phyloP scores from a whole-genome alignment of 2,329 filamentous ascomycete genomes.

The Colletotrichum australisinense region DNA sequence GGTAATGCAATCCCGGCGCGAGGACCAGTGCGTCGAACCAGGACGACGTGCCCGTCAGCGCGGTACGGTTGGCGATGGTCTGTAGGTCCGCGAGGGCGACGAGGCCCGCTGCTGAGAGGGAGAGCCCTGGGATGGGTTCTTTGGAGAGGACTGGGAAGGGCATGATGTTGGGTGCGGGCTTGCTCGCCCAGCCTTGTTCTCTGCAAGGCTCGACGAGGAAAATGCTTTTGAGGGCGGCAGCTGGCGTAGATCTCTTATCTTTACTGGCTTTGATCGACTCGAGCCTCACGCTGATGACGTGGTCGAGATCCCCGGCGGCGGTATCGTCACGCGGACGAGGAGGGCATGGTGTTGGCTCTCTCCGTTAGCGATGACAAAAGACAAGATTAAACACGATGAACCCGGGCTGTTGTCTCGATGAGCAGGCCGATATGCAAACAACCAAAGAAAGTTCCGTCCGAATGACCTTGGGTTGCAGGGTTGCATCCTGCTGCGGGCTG shows the following conservation, averaged over 20 bases:
- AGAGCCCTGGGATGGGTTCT: slow-evolving; percentile 57
- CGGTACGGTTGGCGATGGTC: slow-evolving; percentile 66
- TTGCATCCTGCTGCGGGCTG: slow-evolving; percentile 15
- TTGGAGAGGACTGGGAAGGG: slow-evolving; percentile 55
- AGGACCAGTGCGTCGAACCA: slow-evolving; percentile 68
- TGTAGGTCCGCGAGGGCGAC: slow-evolving; percentile 69
- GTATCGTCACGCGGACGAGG: slow-evolving; percentile 3
- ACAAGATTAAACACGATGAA: neutral
- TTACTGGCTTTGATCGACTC: neutral
- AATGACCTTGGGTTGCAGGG: slow-evolving; percentile 18
- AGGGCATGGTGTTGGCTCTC: neutral
- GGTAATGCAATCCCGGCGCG: slow-evolving; percentile 70
- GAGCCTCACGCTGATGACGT: slow-evolving; percentile 9
- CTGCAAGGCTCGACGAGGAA: too few relatives aligned
- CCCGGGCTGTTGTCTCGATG: neutral
- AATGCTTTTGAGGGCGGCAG: neutral
- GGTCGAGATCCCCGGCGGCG: neutral
- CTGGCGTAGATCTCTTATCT: neutral
- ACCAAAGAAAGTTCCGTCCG: neutral
- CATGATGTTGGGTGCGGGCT: neutral
- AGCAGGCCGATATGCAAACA: neutral
- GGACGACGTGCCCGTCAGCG: slow-evolving; percentile 65
- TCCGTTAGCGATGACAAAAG: neutral
- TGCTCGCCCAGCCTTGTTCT: neutral
- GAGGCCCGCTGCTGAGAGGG: slow-evolving; percentile 64